phyloP scores from a whole-genome alignment of 139 green algal species.

The Volvox africanus region DNA sequence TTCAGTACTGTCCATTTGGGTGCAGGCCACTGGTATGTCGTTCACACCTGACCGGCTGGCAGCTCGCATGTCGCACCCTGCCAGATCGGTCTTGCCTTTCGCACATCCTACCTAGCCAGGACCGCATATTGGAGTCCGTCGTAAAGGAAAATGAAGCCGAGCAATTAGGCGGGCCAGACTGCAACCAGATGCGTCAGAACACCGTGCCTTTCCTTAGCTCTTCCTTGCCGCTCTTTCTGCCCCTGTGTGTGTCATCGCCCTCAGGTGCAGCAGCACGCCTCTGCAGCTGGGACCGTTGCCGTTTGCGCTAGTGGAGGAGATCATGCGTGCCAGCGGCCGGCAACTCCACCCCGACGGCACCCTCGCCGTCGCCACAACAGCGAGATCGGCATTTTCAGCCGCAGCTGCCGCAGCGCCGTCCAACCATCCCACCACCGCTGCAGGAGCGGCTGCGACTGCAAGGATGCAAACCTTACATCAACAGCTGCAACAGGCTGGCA shows the following conservation, averaged over 20 bases:
- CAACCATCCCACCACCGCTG: not conserved
- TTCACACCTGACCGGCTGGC: not conserved
- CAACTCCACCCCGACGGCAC: constrained; percentile 29
- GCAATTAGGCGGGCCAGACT: no score
- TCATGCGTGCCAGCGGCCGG: constrained; percentile 37
- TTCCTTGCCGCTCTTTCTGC: not conserved
- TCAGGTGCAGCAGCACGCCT: constrained; percentile 35
- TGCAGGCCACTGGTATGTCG: no score
- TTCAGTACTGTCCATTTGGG: no score
- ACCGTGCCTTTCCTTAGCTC: no score
- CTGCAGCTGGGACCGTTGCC: constrained; percentile 47
- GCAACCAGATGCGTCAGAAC: no score
- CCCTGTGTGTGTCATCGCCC: not conserved
- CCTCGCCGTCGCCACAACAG: not conserved
- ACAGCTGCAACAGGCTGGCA: no score
- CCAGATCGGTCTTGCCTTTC: no score
- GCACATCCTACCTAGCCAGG: no score
- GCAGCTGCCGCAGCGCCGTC: not conserved
- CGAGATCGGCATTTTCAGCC: not conserved
- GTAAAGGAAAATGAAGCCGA: no score
- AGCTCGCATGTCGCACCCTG: no score
- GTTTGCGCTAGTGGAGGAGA: constrained; percentile 38
- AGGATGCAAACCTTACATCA: not conserved
- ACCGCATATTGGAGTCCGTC: no score
- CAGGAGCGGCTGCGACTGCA: not conserved